These are phyloP conservation scores for Trichosporon asahii DNA, from an alignment of 1,284 basidiomycete species.

Conservation along the genomic window DNA sequence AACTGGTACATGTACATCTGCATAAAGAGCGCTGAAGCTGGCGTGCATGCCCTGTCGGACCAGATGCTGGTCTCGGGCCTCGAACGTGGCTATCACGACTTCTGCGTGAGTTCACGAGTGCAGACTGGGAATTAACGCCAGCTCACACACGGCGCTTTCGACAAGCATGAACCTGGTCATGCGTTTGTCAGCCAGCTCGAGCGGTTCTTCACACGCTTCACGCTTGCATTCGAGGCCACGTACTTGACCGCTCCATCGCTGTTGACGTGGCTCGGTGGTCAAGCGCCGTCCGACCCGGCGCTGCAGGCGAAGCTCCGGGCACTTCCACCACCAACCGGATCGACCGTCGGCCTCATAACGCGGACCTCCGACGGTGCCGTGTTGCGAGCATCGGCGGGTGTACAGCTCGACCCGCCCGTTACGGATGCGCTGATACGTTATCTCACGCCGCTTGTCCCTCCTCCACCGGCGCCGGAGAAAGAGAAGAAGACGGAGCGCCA, in stretches of 20 bases:
- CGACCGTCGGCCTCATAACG: background rate
- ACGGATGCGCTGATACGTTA: conserved; percentile 27
- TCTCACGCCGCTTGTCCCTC: conserved; percentile 26
- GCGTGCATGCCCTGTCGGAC: conserved; percentile 31
- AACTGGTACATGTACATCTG: conserved; percentile 42
- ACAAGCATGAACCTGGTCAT: conserved; percentile 21
- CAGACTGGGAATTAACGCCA: conserved; percentile 16
- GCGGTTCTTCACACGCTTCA: conserved; percentile 44
- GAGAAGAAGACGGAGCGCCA: conserved; percentile 13
- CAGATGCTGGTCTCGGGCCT: conserved; percentile 36
- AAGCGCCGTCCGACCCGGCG: conserved; percentile 10
- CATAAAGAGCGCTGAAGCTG: conserved; percentile 21
- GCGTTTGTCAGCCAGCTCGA: conserved; percentile 32
- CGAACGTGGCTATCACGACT: conserved; percentile 43
- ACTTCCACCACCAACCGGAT: background rate
- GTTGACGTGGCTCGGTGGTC: conserved; percentile 32
- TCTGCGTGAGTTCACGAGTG: conserved; percentile 37
- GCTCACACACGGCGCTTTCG: conserved; percentile 37
- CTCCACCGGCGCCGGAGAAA: conserved; percentile 5
- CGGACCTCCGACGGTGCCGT: background rate
- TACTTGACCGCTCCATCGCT: conserved; percentile 24
- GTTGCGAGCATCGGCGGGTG: background rate
- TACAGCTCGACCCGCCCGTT: background rate
- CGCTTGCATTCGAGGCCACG: conserved; percentile 35
- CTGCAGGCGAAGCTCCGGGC: background rate